A percentile compares a stretch with the other conserved stretches of the same genome.
Conservation (phyloP, 2,329 filamentous ascomycete species). For the Zymoseptoria pseudotritici region DNA sequence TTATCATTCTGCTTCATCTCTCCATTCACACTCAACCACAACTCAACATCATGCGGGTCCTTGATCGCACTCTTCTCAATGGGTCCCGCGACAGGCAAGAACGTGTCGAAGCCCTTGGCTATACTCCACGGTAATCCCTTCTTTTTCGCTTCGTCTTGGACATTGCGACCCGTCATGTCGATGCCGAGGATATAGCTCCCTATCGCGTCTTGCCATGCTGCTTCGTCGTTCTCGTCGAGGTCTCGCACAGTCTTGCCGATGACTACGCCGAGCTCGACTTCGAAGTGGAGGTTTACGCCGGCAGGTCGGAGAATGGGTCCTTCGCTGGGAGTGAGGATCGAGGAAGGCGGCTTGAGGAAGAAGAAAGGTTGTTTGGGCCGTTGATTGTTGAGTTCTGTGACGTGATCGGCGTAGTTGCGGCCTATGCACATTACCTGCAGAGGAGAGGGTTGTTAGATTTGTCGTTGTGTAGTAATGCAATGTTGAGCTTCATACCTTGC, state of each 20-base stretch:
- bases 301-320: slow-evolving; percentile 75
- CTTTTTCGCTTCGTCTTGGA: slow-evolving; percentile 93
- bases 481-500: slow-evolving; percentile 36
- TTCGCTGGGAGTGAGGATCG: slow-evolving; percentile 69
- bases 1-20: slow-evolving; percentile 73
- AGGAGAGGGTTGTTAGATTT: not conserved
- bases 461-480: too few relatives aligned
- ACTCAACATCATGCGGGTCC: slow-evolving; percentile 79
- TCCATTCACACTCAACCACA: slow-evolving; percentile 79
- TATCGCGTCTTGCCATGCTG: slow-evolving; percentile 74
- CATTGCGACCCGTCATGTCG: slow-evolving; percentile 94
- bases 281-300: slow-evolving; percentile 83
- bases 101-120: slow-evolving; percentile 96
- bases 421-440: slow-evolving; percentile 80
- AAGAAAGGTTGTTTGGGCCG: slow-evolving; percentile 95
- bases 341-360: slow-evolving; percentile 91
- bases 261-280: slow-evolving; percentile 86
- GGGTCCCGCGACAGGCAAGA: slow-evolving; percentile 75
- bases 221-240: slow-evolving; percentile 63
- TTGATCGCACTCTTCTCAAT: slow-evolving; percentile 74
- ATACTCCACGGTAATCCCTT: slow-evolving; percentile 96
- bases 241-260: slow-evolving; percentile 77
- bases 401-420: slow-evolving; percentile 94
- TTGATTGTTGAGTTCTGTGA: slow-evolving; percentile 80
- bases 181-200: slow-evolving; percentile 84